Conservation (phyloP, 2,329 filamentous ascomycete genomes). For the Epichloe coenophiala region DNA sequence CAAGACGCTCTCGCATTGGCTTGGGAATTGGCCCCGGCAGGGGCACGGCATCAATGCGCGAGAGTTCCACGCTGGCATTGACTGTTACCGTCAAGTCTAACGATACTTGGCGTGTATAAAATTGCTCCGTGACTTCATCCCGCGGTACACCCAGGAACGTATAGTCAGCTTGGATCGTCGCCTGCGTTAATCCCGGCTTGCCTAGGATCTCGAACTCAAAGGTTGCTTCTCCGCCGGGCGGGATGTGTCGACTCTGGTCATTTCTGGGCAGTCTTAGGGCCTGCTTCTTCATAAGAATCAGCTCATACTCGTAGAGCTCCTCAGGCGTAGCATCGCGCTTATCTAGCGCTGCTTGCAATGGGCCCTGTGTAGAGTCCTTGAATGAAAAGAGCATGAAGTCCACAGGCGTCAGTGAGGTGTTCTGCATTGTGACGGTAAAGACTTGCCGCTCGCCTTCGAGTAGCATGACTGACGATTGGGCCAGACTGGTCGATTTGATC, state of each 20-base stretch:
- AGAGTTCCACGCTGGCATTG: conserved; percentile 76
- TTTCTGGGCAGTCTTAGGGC: conserved; percentile 46
- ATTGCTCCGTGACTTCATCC: conserved; percentile 56
- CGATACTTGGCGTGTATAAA: conserved; percentile 73
- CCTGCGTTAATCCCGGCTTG: conserved; percentile 70
- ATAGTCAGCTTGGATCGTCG: conserved; percentile 74
- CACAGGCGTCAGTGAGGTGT: conserved; percentile 61
- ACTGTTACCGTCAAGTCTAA: conserved; percentile 78
- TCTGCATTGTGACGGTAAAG: conserved; percentile 70
- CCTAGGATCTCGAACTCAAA: conserved; percentile 80
- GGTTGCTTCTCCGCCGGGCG: conserved; percentile 50
- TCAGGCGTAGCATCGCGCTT: conserved; percentile 65
- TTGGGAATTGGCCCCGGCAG: conserved; percentile 53
- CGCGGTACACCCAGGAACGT: conserved; percentile 59
- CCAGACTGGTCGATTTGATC: conserved; percentile 62
- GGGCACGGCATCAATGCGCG: conserved; percentile 67
- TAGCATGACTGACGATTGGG: conserved; percentile 81
- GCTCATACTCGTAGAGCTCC: conserved; percentile 76
- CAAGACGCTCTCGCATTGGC: conserved; percentile 40
- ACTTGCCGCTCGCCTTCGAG: conserved; percentile 73
- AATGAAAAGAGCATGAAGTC: conserved; percentile 83
- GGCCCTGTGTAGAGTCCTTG: conserved; percentile 71
- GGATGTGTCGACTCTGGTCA: conserved; percentile 44
- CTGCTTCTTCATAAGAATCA: conserved; percentile 62
- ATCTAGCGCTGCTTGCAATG: conserved; percentile 59